Evolutionary conservation across 2,329 filamentous ascomycete species (phyloP).

Genomic region (Venturia carpophila): DNA sequence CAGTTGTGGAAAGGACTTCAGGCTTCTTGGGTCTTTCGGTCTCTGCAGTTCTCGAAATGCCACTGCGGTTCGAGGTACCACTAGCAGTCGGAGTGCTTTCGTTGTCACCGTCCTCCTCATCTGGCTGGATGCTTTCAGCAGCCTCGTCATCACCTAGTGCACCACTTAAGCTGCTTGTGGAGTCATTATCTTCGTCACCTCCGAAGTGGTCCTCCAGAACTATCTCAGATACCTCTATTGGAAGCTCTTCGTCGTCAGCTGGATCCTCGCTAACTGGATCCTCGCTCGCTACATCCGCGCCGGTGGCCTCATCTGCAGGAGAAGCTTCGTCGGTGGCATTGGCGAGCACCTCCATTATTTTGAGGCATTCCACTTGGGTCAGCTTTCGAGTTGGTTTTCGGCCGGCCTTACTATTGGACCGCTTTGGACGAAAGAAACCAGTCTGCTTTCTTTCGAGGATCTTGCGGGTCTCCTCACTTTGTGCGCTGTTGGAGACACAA

Average conservation of each 20-base stretch:
- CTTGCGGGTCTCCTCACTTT: background rate
- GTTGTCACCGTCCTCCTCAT: background rate
- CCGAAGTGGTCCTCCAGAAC: background rate
- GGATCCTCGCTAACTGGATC: background rate
- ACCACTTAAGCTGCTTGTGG: background rate
- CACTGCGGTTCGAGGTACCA: background rate
- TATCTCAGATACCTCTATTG: background rate
- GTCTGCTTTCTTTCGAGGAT: conserved; percentile 3
- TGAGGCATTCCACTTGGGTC: background rate
- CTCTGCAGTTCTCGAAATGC: background rate
- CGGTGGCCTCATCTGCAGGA: background rate
- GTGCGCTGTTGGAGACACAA: background rate
- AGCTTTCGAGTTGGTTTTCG: background rate
- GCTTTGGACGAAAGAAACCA: conserved; percentile 5
- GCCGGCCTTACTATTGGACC: background rate
- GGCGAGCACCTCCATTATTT: background rate
- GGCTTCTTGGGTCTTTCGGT: background rate
- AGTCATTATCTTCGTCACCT: background rate
- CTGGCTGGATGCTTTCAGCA: background rate
- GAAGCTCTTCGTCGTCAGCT: background rate
- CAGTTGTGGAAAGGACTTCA: background rate
- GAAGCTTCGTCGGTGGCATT: background rate
- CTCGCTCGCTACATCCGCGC: background rate
- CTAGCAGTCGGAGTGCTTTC: conserved; percentile 5
- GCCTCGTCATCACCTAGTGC: background rate